Evolutionary conservation across 2,329 filamentous ascomycete species (phyloP).

Genomic region (Pezizomycotina sp.): DNA sequence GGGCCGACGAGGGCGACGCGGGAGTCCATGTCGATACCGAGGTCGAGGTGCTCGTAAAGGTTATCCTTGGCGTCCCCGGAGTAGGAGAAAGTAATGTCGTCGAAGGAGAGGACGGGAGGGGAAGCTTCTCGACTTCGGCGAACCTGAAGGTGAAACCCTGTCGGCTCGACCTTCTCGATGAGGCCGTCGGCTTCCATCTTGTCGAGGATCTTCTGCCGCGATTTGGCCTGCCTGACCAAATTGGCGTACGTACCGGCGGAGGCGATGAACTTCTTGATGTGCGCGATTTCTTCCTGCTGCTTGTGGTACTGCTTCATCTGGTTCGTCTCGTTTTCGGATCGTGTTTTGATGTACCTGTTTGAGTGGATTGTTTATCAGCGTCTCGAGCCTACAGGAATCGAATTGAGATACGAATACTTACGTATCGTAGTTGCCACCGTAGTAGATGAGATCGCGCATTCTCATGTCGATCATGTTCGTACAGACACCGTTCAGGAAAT

Average conservation of each 20-base stretch:
- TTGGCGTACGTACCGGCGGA: constrained; percentile 99
- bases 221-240: constrained; percentile 96
- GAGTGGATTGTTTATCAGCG: not conserved
- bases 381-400: not conserved
- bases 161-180: constrained; percentile 73
- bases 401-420: constrained; percentile 23
- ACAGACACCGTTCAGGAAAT: constrained; percentile 98
- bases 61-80: constrained; percentile 78
- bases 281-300: constrained; percentile 95
- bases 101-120: constrained; percentile 92
- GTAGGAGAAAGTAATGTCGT: constrained; percentile 96
- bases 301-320: constrained; percentile 98
- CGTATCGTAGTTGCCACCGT: constrained; percentile 99
- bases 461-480: constrained; percentile 98
- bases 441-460: constrained; percentile 74
- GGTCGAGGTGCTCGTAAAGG: constrained; percentile 88
- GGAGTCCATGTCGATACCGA: constrained; percentile 99
- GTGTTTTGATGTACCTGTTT: constrained; percentile 64
- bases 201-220: constrained; percentile 97
- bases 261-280: constrained; percentile 99
- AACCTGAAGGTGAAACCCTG: constrained; percentile 94
- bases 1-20: constrained; percentile 86
- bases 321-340: constrained; percentile 85
- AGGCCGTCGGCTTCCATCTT: constrained; percentile 99
- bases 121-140: constrained; percentile 97